Evolutionary conservation across 2,329 filamentous ascomycete species (phyloP).

Genomic region (Fusarium sp.): DNA sequence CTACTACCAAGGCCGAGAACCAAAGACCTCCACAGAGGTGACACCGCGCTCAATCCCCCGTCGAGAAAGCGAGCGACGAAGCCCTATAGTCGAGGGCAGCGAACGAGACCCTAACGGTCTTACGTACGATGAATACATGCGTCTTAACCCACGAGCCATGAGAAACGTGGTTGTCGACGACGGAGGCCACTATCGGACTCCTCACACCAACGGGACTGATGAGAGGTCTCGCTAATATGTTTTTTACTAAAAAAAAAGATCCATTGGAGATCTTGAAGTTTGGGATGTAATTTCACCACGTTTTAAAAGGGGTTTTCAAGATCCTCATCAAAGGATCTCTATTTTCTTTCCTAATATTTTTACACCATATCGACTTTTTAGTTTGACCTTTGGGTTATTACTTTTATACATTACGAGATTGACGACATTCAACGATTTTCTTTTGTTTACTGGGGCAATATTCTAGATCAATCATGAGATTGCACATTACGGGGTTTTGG

Average conservation of each 20-base stretch:
- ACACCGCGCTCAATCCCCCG: conserved; percentile 33
- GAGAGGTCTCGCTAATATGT: conserved; percentile 17
- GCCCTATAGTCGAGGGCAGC: conserved; percentile 29
- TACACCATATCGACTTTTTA: neutral
- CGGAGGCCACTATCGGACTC: conserved; percentile 27
- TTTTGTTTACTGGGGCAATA: neutral
- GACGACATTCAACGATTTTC: conserved; percentile 10
- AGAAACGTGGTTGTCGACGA: conserved; percentile 32
- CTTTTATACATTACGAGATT: conserved; percentile 22
- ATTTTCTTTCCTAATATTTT: neutral
- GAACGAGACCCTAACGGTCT: conserved; percentile 24
- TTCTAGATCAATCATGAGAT: neutral
- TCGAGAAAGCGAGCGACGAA: conserved; percentile 29
- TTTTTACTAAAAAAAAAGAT: neutral
- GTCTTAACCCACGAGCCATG: conserved; percentile 31
- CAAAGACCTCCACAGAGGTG: conserved; percentile 21
- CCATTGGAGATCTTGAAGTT: neutral
- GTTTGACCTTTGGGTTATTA: neutral
- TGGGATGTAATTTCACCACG: conserved; percentile 3
- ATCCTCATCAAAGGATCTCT: neutral
- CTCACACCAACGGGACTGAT: conserved; percentile 20
- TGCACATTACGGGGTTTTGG: neutral
- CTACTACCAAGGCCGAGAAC: conserved; percentile 42
- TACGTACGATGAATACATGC: conserved; percentile 41
- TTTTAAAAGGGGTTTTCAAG: neutral